Evolutionary conservation across 768 basidiomycete genomes (phyloP), one percentile per base, ranked within the genome.

Genomic region (Mycena vitilis): DNA sequence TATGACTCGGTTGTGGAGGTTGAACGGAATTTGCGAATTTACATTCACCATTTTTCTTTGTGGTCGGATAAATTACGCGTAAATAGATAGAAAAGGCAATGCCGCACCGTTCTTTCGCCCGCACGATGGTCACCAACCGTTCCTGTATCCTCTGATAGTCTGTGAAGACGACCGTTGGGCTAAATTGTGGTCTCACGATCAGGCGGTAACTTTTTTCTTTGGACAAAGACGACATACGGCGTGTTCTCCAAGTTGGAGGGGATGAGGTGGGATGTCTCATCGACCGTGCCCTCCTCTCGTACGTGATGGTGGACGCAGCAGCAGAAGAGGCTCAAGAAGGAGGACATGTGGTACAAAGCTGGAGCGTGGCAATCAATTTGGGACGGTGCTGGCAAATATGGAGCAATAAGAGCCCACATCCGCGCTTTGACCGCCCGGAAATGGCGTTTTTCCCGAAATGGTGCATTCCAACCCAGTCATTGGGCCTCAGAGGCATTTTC

Each of bases 61-160:
- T 40, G 11, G 15, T 1, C 15, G 55, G 22, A 16, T 55, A 60
- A 56, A 64, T 56, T 16, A 49, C 49, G 37, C 42, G 53, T 23
- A n/a, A 40, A 22, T 23, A 12, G 22, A n/a, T 47, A 18, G 22
- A 54, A 64, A 58, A 47, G 30, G 49, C 1, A 47, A 37, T 25
- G 15, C 60, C 71, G 25, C 48, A 76, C 75, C 74, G 57, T 45
- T 75, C 75, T 59, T 74, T 75, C 20, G 73, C 70, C 18, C 75
- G 73, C 15, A 75, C 74, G 2, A 75, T 76, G 4, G 68, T 73
- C 1, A 65, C 63, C 3, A 74, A 47, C 37, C 66, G 37, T 40
- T 74, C 63, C 67, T 72, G 63, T 12, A 70, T 70, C 69, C 54
- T 68, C 85, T 87, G 85, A 85, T 86, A 48, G 86, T 86, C 77